Evolutionary conservation across 805 yeast genomes (phyloP).

Genomic region (Wickerhamomyces ciferrii): DNA sequence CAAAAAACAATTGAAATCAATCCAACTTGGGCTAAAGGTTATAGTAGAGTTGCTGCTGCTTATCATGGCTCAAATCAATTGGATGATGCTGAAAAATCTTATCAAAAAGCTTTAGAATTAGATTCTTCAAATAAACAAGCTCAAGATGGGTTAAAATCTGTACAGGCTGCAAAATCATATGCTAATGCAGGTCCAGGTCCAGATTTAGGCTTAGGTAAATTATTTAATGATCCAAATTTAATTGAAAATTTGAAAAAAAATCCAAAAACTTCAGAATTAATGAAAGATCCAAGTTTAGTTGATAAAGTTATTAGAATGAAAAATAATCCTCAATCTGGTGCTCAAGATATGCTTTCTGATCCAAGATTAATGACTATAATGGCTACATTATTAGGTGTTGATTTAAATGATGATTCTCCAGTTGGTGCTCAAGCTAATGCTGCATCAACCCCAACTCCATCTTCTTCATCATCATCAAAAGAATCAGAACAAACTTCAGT

Average conservation of each 20-base stretch:
- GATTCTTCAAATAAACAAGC: conserved; percentile 87
- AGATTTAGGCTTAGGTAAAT: conserved; percentile 70
- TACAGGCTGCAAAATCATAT: conserved; percentile 55
- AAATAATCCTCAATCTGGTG: conserved; percentile 69
- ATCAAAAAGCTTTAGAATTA: conserved; percentile 73
- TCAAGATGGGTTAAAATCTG: conserved; percentile 69
- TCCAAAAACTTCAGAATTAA: conserved; percentile 82
- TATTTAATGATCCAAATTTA: conserved; percentile 77
- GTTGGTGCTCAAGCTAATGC: conserved; percentile 21
- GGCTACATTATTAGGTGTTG: conserved; percentile 83
- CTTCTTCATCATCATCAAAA: conserved; percentile 16
- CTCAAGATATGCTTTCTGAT: conserved; percentile 67
- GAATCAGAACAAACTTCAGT: conserved; percentile 18
- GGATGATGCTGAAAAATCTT: conserved; percentile 67
- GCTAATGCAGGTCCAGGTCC: conserved; percentile 40
- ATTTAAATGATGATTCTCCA: conserved; percentile 37
- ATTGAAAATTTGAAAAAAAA: conserved; percentile 69
- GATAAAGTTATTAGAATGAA: conserved; percentile 58
- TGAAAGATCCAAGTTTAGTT: conserved; percentile 85
- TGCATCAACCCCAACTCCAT: conserved; percentile 13
- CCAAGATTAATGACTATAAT: conserved; percentile 85
- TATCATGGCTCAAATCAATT: conserved; percentile 78
- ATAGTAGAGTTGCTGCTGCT: conserved; percentile 91
- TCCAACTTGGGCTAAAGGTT: conserved; percentile 92
- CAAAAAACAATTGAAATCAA: conserved; percentile 75